A percentile compares a stretch with the other conserved stretches of the same genome.
These are phyloP conservation scores for Neurospora cerealis DNA, from an alignment of 495 filamentous ascomycete species.

Conservation along the genomic window DNA sequence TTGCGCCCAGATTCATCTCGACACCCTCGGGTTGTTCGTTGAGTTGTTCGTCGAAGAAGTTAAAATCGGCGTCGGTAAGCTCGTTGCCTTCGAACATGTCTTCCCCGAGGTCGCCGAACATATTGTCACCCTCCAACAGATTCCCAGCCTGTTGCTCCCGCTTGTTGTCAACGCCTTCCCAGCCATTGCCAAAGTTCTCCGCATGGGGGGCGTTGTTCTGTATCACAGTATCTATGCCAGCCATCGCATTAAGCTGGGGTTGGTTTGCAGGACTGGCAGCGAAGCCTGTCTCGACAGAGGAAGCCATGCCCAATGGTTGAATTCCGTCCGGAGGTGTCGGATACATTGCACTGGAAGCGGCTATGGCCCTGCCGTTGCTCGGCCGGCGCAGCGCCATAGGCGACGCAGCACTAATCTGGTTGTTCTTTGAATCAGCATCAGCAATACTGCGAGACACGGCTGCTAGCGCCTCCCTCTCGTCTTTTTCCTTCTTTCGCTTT, in stretches of 20 bases:
- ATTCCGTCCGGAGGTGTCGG: slow-evolving; percentile 79
- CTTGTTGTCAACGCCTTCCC: slow-evolving; percentile 27
- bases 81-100: slow-evolving; percentile 72
- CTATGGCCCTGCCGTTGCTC: slow-evolving; percentile 41
- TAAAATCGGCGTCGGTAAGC: slow-evolving; percentile 87
- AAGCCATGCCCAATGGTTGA: slow-evolving; percentile 34
- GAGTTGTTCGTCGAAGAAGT: slow-evolving; percentile 69
- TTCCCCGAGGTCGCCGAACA: slow-evolving; percentile 61
- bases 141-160: slow-evolving; percentile 25
- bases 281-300: slow-evolving; percentile 24
- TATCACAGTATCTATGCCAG: slow-evolving; percentile 19
- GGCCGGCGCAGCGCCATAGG: slow-evolving; percentile 37
- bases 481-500: slow-evolving; percentile 44
- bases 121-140: slow-evolving; percentile 46
- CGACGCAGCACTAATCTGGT: slow-evolving; percentile 26
- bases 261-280: slow-evolving; percentile 42
- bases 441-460: slow-evolving; percentile 33
- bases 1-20: slow-evolving; percentile 23
- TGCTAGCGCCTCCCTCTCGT: slow-evolving; percentile 14
- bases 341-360: slow-evolving; percentile 59
- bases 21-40: slow-evolving; percentile 42
- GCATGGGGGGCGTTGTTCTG: slow-evolving; percentile 5
- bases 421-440: slow-evolving; percentile 26
- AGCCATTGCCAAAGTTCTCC: slow-evolving; percentile 22
- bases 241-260: slow-evolving; percentile 6